Base-by-base conservation (phyloP, 1,139 yeast species). In the Ashbya aceris region DNA sequence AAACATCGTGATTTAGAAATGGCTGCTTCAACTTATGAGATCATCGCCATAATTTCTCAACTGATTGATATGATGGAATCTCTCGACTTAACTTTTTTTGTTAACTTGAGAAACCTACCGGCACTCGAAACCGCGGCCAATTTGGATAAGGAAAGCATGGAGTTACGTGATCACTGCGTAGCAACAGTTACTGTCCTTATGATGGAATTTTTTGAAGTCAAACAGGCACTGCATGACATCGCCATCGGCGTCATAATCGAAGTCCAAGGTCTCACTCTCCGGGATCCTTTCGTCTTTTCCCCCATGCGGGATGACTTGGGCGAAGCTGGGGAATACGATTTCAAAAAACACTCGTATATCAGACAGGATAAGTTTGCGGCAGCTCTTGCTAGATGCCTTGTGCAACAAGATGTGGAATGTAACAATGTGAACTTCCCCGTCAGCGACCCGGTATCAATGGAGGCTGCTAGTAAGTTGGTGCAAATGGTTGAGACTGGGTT, bases 281-380 rank as follows among this genome's bases (percentile, higher is more conserved):
- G 73, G 30, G 93, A 83, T 53, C 85, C 89, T 1, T 85, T 80
- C 45, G 81, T 79, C 1, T 83, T 83, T 61, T 69, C 71, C 42
- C 74, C 83, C 0, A 68, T 81, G 62, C 70, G 69, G 48, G 79
- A 78, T 32, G 83, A 78, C 33, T 48, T 50, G 10, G 50, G 51
- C 40, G 71, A 71, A 44, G 64, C 70, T 13, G 69, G 69, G 4
- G 55, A 65, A 2, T 60, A 20, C 6, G 36, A 40, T 31, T 13
- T 23, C 11, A 66, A 47, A 64, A 65, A 45, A 55, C 64, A 23
- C 70, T 73, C 11, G 27, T 39, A 45, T 34, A 49, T 46, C 31
- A 51, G 49, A 30, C 40, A 47, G 2, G 83, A 77, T 46, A 74
- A 71, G 49, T 70, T 76, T 2, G 73, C 83, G 0, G 61, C 66